Base-by-base conservation (phyloP, 2,329 filamentous ascomycete species). In the Aspergillus hiratsukae region DNA sequence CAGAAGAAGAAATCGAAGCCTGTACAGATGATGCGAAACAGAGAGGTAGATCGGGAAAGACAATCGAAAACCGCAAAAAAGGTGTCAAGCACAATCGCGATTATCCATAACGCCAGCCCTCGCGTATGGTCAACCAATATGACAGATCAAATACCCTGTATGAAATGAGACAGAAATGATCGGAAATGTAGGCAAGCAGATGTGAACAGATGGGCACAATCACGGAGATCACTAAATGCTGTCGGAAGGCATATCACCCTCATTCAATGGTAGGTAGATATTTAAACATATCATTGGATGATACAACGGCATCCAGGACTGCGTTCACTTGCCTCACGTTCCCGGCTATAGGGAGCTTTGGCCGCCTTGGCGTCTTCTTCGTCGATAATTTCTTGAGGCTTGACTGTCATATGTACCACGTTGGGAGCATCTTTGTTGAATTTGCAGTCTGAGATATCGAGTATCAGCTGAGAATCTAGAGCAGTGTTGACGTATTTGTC, bases 401-500 rank as follows among this genome's bases (percentile, higher is more conserved):
- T 89, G 65, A 96, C 86, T 5, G 89, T 93, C 91, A 96, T 96
- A 74, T 96, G 91, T n/a, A 96, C 86, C 28, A 96, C 89, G 64
- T 96, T 96, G 7, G 89, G 84, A 10, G 81, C 79, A 60, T 91
- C 87, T 29, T 81, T 80, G 67, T 84, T 89, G 69, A 95, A 91
- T 59, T 86, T 88, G 68, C 90, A 92, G 63, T 92, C 91, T 96
- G 43, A 66, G 19, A 57, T 21, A 48, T 14, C 43, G 31, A 17
- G 48, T 54, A 52, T 65, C 28, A 59, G 49, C 46, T 55, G 21
- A 27, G 41, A 27, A n/a, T 48, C 17, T 27, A 35, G 10, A 48
- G 9, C 29, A 48, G 49, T 54, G 48, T 58, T 29, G 5, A 45
- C 8, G 21, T 37, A 49, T n/a, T 49, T 25, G 56, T 29, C 52